phyloP scores from a whole-genome alignment of 768 basidiomycete genomes.

The Steccherinum ochraceum region DNA sequence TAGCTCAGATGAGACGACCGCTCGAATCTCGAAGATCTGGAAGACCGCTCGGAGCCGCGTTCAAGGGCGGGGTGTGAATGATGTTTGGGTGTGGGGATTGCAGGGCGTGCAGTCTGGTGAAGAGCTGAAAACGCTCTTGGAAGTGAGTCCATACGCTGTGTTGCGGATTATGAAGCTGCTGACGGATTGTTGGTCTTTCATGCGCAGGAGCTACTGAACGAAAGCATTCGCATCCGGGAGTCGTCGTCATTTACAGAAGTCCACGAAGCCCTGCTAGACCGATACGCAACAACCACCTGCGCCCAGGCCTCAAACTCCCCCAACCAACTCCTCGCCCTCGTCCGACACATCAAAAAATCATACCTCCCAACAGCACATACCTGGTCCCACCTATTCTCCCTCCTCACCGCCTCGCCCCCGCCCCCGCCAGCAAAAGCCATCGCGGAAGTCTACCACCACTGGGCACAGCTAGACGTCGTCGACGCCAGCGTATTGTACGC shows the following conservation, averaged over 20 bases:
- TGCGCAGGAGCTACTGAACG: constrained; percentile 37
- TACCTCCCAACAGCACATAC: background rate
- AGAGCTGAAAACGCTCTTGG: constrained; percentile 14
- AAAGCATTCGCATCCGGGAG: constrained; percentile 37
- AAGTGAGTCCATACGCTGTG: background rate
- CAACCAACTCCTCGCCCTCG: background rate
- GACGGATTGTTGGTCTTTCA: no score
- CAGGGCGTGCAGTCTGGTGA: constrained; percentile 12
- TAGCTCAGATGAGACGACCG: no score
- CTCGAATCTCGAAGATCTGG: constrained; percentile 32
- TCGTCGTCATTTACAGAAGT: constrained; percentile 29
- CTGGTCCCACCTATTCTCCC: background rate
- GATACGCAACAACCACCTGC: constrained; percentile 27
- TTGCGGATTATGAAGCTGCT: no score
- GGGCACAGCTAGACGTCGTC: constrained; percentile 24
- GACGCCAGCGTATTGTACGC: constrained; percentile 40
- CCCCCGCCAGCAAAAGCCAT: background rate
- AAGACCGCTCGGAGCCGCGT: constrained; percentile 36
- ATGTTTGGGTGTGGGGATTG: constrained; percentile 55
- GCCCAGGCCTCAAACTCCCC: background rate
- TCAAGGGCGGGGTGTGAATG: constrained; percentile 25
- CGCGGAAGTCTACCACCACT: background rate
- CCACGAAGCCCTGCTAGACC: constrained; percentile 42
- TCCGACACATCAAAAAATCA: background rate
- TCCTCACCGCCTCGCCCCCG: background rate